Evolutionary conservation across 1,284 basidiomycete genomes (phyloP), one percentile per base, ranked within the genome.

Genomic region (Schizophyllum commune): DNA sequence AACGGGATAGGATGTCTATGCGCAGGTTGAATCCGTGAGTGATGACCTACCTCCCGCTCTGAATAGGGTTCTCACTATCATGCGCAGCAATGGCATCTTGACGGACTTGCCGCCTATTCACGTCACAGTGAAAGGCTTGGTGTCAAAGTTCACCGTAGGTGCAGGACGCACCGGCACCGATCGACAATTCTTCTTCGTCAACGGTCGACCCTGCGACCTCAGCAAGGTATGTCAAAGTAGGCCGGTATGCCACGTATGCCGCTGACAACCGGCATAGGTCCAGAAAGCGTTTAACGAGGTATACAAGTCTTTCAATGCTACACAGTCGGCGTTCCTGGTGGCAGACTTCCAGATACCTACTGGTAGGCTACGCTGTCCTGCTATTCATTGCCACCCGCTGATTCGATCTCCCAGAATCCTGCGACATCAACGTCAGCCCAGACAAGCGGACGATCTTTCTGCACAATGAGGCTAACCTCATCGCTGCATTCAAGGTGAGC

Each of bases 371-470:
- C 78, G 47, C 64, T 70, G 68, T 33, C 4, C 20, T 7, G 21
- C 5, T 8, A 32, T 11, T 81, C 4, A 76, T 55, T 22, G 52
- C 33, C 19, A 1, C 17, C 1, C 57, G 17, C 61, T 52, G 1
- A 60, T 32, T 60, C 21, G 59, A 5, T 58, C 32, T 60, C 58
- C 15, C 56, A 94, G 93, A 91, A 63, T 81, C 86, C 0, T 94
- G 91, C 68, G 97, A 99, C 70, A 88, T 99, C 71, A 99, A 99
- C 68, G 92, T 99, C 64, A 94, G 89, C 66, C 96, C 97, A 0
- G 97, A 99, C 75, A 99, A 99, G 72, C 83, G 97, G 5, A 97
- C 94, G 0, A 91, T 99, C 47, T 88, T 98, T 60, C 72, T 99
- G 9, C 95, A 98, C 69, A 89, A 89, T 71, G 97, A 99, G 72